Conservation (phyloP, 2,329 filamentous ascomycete genomes). For the Albifimbria verrucaria region DNA sequence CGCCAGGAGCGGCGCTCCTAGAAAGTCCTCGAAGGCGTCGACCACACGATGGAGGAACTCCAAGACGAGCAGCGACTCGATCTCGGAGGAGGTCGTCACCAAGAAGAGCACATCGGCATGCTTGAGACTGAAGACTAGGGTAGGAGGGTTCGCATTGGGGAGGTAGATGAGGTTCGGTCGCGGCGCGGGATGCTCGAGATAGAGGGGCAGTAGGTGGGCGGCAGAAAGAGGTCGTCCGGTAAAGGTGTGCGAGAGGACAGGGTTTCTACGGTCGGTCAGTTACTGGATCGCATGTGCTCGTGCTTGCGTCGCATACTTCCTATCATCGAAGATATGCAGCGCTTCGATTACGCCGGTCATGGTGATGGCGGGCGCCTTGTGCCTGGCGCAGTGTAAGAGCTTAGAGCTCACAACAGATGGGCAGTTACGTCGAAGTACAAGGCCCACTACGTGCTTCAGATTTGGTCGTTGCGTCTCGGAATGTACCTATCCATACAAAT, state of each 20-base stretch:
- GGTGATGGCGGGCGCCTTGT: constrained; percentile 35
- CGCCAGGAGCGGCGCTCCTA: constrained; percentile 81
- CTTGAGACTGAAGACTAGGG: constrained; percentile 81
- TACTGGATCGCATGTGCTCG: not conserved
- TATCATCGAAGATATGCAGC: constrained; percentile 94
- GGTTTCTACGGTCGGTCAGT: constrained; percentile 54
- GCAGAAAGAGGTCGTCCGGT: constrained; percentile 76
- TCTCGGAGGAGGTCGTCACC: constrained; percentile 79
- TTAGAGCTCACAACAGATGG: constrained; percentile 6
- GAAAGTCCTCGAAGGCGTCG: constrained; percentile 90
- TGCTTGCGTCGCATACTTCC: constrained; percentile 60
- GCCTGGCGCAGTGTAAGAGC: constrained; percentile 18
- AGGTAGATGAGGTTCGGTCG: constrained; percentile 86
- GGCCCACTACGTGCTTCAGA: too few relatives aligned
- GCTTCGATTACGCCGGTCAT: constrained; percentile 92
- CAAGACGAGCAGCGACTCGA: constrained; percentile 83
- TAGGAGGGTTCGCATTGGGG: constrained; percentile 76
- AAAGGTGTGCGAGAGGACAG: constrained; percentile 87
- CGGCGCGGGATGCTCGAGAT: constrained; percentile 76
- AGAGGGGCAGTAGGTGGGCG: constrained; percentile 75
- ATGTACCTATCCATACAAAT: too few relatives aligned
- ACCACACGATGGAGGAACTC: constrained; percentile 93
- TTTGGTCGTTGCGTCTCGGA: too few relatives aligned
- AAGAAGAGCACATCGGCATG: constrained; percentile 87
- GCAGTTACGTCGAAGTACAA: not conserved